phyloP scores from a whole-genome alignment of 2,329 filamentous ascomycete species.

The Colletotrichum spinosum region DNA sequence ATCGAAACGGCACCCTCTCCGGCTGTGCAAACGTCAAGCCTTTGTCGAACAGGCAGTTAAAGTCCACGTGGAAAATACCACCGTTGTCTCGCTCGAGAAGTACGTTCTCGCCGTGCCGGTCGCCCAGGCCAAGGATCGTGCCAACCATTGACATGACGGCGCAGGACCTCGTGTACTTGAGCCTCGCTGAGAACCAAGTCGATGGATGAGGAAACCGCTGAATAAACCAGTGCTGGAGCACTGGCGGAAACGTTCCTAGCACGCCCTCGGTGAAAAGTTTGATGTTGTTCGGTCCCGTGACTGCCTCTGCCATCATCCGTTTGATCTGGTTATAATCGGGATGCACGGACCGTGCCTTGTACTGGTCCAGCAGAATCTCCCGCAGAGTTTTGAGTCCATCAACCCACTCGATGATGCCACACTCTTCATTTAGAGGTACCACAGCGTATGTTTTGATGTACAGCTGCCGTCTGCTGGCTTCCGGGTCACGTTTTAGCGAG shows the following conservation, averaged over 20 bases:
- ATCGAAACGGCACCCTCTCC: conserved; percentile 92
- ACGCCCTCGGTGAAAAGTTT: conserved; percentile 77
- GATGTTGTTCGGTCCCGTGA: conserved; percentile 68
- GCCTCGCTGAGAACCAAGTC: conserved; percentile 88
- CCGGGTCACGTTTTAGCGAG: conserved; percentile 89
- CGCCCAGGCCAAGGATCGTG: conserved; percentile 91
- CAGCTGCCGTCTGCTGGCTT: conserved; percentile 88
- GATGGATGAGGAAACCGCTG: conserved; percentile 94
- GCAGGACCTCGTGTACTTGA: conserved; percentile 91
- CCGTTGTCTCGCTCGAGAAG: conserved; percentile 94
- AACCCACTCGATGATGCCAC: conserved; percentile 98
- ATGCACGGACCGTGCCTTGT: conserved; percentile 78
- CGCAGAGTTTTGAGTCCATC: conserved; percentile 94
- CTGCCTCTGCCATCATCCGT: conserved; percentile 72
- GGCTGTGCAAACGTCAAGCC: conserved; percentile 95
- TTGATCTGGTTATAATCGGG: conserved; percentile 77
- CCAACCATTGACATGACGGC: conserved; percentile 99
- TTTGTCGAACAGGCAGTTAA: conserved; percentile 99
- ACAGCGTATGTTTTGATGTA: conserved; percentile 98
- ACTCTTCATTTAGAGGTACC: conserved; percentile 96
- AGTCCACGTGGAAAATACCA: conserved; percentile 96
- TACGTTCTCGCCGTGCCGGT: conserved; percentile 97
- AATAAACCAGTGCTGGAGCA: conserved; percentile 95
- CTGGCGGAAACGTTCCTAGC: conserved; percentile 77
- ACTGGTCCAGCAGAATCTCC: conserved; percentile 86